Conservation (phyloP, 768 basidiomycete species). For the Tephrocybe sp. region DNA sequence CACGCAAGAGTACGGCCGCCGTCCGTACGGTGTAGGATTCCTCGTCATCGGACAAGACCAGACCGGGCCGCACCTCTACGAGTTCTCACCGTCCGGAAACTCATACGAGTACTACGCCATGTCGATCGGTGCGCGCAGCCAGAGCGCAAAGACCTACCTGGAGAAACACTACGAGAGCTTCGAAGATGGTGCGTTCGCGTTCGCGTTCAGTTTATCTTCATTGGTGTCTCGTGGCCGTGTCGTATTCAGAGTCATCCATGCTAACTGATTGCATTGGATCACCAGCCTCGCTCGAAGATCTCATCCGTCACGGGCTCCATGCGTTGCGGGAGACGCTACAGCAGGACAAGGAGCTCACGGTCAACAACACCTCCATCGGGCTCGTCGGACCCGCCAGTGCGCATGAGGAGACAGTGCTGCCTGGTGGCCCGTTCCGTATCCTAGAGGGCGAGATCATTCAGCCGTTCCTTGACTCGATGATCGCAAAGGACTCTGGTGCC, state of each 20-base stretch:
- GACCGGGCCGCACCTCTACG: slow-evolving; percentile 96
- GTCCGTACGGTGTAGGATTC: slow-evolving; percentile 98
- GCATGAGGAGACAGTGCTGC: slow-evolving; percentile 49
- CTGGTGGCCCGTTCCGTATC: slow-evolving; percentile 74
- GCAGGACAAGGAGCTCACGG: slow-evolving; percentile 94
- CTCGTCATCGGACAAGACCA: slow-evolving; percentile 96
- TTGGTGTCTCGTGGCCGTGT: background rate
- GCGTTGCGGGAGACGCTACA: slow-evolving; percentile 96
- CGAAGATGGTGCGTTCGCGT: slow-evolving; percentile 78
- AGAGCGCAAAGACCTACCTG: slow-evolving; percentile 97
- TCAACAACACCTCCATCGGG: slow-evolving; percentile 93
- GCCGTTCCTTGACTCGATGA: slow-evolving; percentile 75
- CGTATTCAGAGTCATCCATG: background rate
- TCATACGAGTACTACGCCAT: slow-evolving; percentile 98
- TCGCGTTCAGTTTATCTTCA: too few species aligned
- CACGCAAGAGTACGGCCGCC: slow-evolving; percentile 95
- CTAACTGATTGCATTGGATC: background rate
- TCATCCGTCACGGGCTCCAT: slow-evolving; percentile 91
- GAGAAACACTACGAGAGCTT: slow-evolving; percentile 93
- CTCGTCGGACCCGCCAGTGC: slow-evolving; percentile 76
- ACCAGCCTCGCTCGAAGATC: slow-evolving; percentile 77
- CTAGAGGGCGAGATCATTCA: slow-evolving; percentile 80
- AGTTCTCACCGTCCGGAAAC: slow-evolving; percentile 96
- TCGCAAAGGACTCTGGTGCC: slow-evolving; percentile 56
- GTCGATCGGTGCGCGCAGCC: slow-evolving; percentile 97